These are phyloP conservation scores for Suillus fuscotomentosus DNA, from an alignment of 768 basidiomycete species.

Conservation along the genomic window DNA sequence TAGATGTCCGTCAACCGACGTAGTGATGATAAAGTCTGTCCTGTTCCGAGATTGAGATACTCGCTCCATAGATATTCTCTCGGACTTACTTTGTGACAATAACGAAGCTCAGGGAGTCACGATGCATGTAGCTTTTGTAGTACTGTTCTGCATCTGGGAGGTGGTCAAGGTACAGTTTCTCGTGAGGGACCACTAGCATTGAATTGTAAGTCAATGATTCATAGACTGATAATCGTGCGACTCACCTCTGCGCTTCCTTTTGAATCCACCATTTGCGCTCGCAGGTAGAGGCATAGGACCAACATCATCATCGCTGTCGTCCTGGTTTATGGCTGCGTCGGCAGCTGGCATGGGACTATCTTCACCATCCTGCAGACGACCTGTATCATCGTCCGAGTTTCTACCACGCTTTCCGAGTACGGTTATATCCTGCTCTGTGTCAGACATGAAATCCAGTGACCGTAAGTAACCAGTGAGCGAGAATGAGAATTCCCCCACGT, in stretches of 20 bases:
- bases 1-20: slow-evolving; percentile 91
- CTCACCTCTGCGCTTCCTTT: slow-evolving; percentile 86
- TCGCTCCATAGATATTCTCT: not conserved
- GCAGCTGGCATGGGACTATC: slow-evolving; percentile 23
- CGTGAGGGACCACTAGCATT: slow-evolving; percentile 82
- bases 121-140: slow-evolving; percentile 97
- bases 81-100: slow-evolving; percentile 78
- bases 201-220: slow-evolving; percentile 13
- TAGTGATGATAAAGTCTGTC: slow-evolving; percentile 91
- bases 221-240: slow-evolving; percentile 8
- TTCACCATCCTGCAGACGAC: slow-evolving; percentile 7
- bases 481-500: not conserved
- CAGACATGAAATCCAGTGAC: slow-evolving; percentile 33
- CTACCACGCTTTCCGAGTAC: slow-evolving; percentile 67
- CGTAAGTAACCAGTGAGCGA: not conserved
- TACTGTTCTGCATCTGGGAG: slow-evolving; percentile 92
- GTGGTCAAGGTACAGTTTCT: slow-evolving; percentile 89
- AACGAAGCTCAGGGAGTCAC: slow-evolving; percentile 86
- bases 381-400: slow-evolving; percentile 26
- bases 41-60: slow-evolving; percentile 39
- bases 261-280: slow-evolving; percentile 35
- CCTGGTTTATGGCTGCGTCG: slow-evolving; percentile 27
- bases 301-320: slow-evolving; percentile 72
- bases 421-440: slow-evolving; percentile 47
- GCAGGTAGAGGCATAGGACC: slow-evolving; percentile 83